phyloP scores from a whole-genome alignment of 371 early-diverging fungal genomes.

The Lichtheimia ornata region DNA sequence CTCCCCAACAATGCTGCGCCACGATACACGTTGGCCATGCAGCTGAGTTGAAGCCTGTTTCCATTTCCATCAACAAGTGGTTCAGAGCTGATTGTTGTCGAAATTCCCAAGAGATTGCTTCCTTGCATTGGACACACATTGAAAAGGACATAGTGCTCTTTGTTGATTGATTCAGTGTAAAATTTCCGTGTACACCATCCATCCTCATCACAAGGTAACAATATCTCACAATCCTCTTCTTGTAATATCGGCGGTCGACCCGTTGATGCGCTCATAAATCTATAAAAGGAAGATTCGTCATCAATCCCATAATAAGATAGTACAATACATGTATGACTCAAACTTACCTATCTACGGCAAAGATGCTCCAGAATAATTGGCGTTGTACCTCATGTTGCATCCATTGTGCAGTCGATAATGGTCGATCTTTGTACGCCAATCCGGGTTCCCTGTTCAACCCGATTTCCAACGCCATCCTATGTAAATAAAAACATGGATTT shows the following conservation, averaged over 20 bases:
- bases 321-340: neutral
- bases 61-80: neutral
- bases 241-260: slow-evolving; percentile 56
- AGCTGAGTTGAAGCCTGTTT: slow-evolving; percentile 14
- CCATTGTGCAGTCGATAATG: slow-evolving; percentile 36
- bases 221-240: slow-evolving; percentile 55
- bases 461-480: slow-evolving; percentile 53
- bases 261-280: slow-evolving; percentile 45
- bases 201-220: slow-evolving; percentile 54
- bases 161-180: slow-evolving; percentile 41
- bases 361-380: slow-evolving; percentile 54
- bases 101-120: slow-evolving; percentile 30
- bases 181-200: slow-evolving; percentile 45
- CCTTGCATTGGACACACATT: slow-evolving; percentile 28
- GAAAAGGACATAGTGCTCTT: slow-evolving; percentile 23
- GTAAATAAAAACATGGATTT: neutral
- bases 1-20: slow-evolving; percentile 38
- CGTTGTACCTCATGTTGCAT: slow-evolving; percentile 52
- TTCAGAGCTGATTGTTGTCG: slow-evolving; percentile 13
- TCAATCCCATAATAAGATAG: neutral
- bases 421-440: slow-evolving; percentile 17
- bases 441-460: slow-evolving; percentile 51
- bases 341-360: slow-evolving; percentile 39
- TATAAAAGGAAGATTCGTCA: slow-evolving; percentile 7
- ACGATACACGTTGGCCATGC: slow-evolving; percentile 26